Evolutionary conservation across 2,329 filamentous ascomycete genomes (phyloP).

Genomic region (Aspergillus ustus): DNA sequence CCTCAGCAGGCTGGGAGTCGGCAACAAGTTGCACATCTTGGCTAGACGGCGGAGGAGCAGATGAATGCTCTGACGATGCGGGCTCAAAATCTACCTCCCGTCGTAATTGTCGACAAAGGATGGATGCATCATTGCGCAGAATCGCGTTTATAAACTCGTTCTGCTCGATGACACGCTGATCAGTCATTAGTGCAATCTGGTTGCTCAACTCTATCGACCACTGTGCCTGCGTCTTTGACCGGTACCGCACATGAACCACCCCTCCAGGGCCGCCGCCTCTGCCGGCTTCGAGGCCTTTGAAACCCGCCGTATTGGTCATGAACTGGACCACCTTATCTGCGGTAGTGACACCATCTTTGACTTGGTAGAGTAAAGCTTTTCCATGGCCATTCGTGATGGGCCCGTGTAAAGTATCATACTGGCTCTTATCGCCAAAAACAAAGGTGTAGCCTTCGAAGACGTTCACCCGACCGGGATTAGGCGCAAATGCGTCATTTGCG

Average conservation of each 20-base stretch:
- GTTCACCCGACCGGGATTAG: constrained; percentile 66
- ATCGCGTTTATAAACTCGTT: constrained; percentile 93
- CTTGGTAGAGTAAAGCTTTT: constrained; percentile 73
- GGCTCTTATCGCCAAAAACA: constrained; percentile 76
- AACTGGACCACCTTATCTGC: constrained; percentile 78
- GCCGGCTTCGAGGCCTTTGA: constrained; percentile 69
- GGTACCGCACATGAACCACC: constrained; percentile 77
- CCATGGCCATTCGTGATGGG: constrained; percentile 80
- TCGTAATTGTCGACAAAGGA: constrained; percentile 69
- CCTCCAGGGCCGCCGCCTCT: constrained; percentile 67
- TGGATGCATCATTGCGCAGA: constrained; percentile 74
- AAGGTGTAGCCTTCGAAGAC: constrained; percentile 90
- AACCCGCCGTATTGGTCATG: constrained; percentile 74
- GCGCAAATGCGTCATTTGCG: constrained; percentile 71
- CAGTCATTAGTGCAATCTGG: constrained; percentile 70
- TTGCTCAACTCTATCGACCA: constrained; percentile 75
- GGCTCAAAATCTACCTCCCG: constrained; percentile 16
- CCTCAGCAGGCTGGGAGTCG: constrained; percentile 22
- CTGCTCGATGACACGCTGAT: constrained; percentile 84
- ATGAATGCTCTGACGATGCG: constrained; percentile 6
- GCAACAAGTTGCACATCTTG: constrained; percentile 15
- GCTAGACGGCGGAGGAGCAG: constrained; percentile 8
- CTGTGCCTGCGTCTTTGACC: constrained; percentile 61
- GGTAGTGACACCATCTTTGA: constrained; percentile 66
- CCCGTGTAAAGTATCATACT: constrained; percentile 75